phyloP scores from a whole-genome alignment of 2,329 filamentous ascomycete species.

The Verticillium zaregamsianum region DNA sequence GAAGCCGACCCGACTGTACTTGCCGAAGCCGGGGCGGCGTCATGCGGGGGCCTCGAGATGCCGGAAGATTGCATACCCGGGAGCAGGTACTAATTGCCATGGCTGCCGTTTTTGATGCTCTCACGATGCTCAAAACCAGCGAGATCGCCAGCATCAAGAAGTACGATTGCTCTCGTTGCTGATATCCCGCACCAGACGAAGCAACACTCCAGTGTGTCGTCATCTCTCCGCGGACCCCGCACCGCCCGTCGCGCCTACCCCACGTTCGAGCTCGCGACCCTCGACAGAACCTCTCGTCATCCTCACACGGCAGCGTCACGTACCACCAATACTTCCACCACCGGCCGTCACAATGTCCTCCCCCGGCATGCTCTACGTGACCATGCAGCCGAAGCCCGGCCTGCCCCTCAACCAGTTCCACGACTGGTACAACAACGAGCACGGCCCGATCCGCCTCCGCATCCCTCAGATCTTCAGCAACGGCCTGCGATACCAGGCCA shows the following conservation, averaged over 20 bases:
- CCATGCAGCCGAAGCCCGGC: slow-evolving; percentile 72
- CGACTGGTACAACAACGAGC: slow-evolving; percentile 94
- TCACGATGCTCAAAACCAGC: not conserved
- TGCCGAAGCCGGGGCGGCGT: not conserved
- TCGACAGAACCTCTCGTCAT: not conserved
- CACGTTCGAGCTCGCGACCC: not conserved
- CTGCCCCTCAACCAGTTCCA: slow-evolving; percentile 70
- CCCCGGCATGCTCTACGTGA: slow-evolving; percentile 76
- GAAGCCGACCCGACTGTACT: not conserved
- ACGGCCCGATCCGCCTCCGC: slow-evolving; percentile 76
- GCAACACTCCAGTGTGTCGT: not conserved
- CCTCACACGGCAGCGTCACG: not conserved
- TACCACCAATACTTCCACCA: not conserved
- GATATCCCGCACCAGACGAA: too few relatives aligned
- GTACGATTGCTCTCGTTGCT: not conserved
- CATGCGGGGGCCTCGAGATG: not conserved
- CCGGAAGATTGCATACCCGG: not conserved
- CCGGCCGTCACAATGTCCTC: slow-evolving; percentile 26
- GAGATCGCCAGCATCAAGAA: not conserved
- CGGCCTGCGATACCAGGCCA: slow-evolving; percentile 73
- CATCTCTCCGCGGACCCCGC: not conserved
- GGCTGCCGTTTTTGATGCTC: not conserved
- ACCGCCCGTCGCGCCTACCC: not conserved
- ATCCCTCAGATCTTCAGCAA: slow-evolving; percentile 69
- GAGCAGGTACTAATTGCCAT: not conserved